These are phyloP conservation scores for Detonula confervacea DNA, from an alignment of 352 stramenopile species.

Conservation along the genomic window DNA sequence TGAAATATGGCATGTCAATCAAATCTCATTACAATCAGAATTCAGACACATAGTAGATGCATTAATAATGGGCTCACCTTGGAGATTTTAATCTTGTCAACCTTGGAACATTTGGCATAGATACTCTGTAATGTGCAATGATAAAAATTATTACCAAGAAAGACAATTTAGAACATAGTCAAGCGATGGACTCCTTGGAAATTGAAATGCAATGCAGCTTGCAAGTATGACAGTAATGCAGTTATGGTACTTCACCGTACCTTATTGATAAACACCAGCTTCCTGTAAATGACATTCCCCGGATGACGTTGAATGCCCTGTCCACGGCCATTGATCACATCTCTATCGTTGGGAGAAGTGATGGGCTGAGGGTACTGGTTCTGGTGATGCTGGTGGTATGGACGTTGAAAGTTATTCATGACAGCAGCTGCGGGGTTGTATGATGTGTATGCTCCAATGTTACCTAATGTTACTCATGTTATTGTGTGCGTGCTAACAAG, in stretches of 20 bases:
- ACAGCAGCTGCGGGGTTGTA: too few relatives aligned
- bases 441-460: too few relatives aligned
- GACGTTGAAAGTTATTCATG: neutral
- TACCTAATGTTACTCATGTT: too few relatives aligned
- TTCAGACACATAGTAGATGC: too few relatives aligned
- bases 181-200: neutral
- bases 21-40: too few relatives aligned
- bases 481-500: too few relatives aligned
- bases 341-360: slow-evolving; percentile 23
- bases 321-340: slow-evolving; percentile 51
- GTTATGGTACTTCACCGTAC: too few relatives aligned
- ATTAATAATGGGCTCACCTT: too few relatives aligned
- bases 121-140: slow-evolving; percentile 37
- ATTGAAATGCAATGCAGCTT: neutral
- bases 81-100: slow-evolving; percentile 57
- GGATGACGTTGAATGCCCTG: slow-evolving; percentile 51
- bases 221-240: neutral
- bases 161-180: too few relatives aligned
- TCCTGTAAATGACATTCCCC: slow-evolving; percentile 51
- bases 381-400: too few relatives aligned
- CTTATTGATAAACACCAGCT: slow-evolving; percentile 54
- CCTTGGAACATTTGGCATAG: slow-evolving; percentile 54
- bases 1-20: too few relatives aligned
- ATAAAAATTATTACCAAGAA: neutral
- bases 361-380: too few relatives aligned